phyloP scores from a whole-genome alignment of 371 early-diverging fungal genomes.

The Nematocida minor region DNA sequence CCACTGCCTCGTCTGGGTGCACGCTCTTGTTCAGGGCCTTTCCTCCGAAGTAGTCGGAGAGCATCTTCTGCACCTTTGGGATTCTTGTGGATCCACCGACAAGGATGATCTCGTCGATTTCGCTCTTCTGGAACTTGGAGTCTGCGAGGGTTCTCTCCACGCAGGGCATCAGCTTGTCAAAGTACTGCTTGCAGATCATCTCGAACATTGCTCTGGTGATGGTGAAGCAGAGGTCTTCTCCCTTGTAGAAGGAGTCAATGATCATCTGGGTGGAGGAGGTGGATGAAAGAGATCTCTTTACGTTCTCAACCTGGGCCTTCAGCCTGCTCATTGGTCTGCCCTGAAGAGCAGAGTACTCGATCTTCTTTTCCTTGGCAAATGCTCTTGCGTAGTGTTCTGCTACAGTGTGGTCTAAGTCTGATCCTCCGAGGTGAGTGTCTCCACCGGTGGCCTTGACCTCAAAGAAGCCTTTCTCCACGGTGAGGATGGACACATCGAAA shows the following conservation, averaged over 20 bases:
- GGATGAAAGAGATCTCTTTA: slow-evolving; percentile 83
- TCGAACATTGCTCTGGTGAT: slow-evolving; percentile 92
- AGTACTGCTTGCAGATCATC: slow-evolving; percentile 82
- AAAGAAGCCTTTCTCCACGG: slow-evolving; percentile 56
- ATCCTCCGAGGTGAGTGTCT: slow-evolving; percentile 65
- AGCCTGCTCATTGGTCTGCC: slow-evolving; percentile 73
- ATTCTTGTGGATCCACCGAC: slow-evolving; percentile 99
- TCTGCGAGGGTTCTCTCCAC: slow-evolving; percentile 78
- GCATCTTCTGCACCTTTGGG: slow-evolving; percentile 93
- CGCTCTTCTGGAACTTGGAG: slow-evolving; percentile 31
- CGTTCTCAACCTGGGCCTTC: slow-evolving; percentile 77
- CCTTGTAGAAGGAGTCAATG: slow-evolving; percentile 70
- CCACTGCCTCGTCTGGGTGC: slow-evolving; percentile 95
- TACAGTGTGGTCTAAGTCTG: slow-evolving; percentile 64
- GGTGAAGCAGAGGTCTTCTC: slow-evolving; percentile 77
- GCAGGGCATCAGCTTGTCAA: slow-evolving; percentile 81
- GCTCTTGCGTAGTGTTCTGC: slow-evolving; percentile 55
- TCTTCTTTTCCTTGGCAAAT: slow-evolving; percentile 48
- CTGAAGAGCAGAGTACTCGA: slow-evolving; percentile 31
- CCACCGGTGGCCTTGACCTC: slow-evolving; percentile 65
- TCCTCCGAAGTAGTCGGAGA: slow-evolving; percentile 90
- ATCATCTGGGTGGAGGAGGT: slow-evolving; percentile 78
- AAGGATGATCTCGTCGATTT: slow-evolving; percentile 86
- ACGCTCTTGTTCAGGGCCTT: slow-evolving; percentile 89
- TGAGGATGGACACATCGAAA: slow-evolving; percentile 65